Percentiles rank a stretch among this genome's conserved stretches.
These are phyloP conservation scores for Boletus pseudopeckii DNA, from an alignment of 768 basidiomycete genomes.

Conservation along the genomic window DNA sequence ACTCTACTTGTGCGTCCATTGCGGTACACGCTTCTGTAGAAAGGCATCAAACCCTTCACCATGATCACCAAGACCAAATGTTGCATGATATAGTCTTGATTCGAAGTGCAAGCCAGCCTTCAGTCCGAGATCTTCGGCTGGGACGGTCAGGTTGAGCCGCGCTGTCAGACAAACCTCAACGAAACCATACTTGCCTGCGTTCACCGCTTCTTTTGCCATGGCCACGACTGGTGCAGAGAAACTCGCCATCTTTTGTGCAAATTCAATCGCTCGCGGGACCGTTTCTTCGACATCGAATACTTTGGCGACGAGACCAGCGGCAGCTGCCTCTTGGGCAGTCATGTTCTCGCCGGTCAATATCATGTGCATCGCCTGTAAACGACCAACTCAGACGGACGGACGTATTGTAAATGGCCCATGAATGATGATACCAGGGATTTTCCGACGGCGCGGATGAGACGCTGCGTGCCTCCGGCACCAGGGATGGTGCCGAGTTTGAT, in stretches of 20 bases:
- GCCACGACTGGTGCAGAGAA: constrained; percentile 31
- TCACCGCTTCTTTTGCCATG: constrained; percentile 51
- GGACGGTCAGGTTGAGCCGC: not conserved
- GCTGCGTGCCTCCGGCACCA: constrained; percentile 91
- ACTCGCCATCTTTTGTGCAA: constrained; percentile 33
- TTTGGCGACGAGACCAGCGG: constrained; percentile 46
- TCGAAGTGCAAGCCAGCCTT: constrained; percentile 45
- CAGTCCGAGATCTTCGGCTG: constrained; percentile 47
- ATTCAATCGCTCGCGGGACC: constrained; percentile 43
- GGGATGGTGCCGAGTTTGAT: constrained; percentile 94
- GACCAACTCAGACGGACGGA: not conserved
- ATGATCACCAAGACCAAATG: constrained; percentile 49
- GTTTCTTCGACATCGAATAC: constrained; percentile 39
- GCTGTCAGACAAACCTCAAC: not conserved
- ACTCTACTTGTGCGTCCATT: constrained; percentile 41
- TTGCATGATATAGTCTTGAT: constrained; percentile 45
- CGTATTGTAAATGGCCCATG: not conserved
- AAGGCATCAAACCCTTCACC: constrained; percentile 49
- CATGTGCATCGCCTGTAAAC: constrained; percentile 50
- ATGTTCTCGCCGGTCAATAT: constrained; percentile 49
- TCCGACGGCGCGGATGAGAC: constrained; percentile 78
- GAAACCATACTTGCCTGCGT: constrained; percentile 33
- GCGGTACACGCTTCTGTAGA: constrained; percentile 41
- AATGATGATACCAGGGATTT: constrained; percentile 51
- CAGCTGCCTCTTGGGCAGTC: constrained; percentile 42